Conservation (phyloP, 73 alveolate species). For the Paramecium pentaurelia region DNA sequence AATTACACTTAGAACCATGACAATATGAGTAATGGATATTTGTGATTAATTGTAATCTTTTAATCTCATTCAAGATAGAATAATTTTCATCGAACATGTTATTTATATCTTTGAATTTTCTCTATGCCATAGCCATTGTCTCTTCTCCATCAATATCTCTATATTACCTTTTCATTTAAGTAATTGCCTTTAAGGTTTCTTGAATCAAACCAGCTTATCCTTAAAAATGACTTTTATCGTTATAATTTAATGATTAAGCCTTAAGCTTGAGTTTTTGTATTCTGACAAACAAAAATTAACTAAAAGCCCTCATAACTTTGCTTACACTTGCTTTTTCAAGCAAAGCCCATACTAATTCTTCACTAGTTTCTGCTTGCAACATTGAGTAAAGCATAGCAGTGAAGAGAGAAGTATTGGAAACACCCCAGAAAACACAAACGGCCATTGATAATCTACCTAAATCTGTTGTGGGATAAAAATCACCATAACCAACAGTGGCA, state of each 20-base stretch:
- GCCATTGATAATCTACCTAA: neutral
- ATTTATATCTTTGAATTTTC: neutral
- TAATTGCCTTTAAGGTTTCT: neutral
- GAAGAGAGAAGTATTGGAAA: neutral
- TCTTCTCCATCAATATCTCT: conserved; percentile 46
- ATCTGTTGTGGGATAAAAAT: neutral
- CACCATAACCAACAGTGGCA: no score
- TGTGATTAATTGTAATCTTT: neutral
- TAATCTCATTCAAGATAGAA: neutral
- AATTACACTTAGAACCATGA: neutral
- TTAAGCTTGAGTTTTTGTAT: neutral
- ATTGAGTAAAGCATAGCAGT: neutral
- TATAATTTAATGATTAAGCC: no score
- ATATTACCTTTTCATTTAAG: neutral
- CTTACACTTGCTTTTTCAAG: neutral
- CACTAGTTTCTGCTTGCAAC: neutral
- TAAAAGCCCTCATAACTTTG: neutral
- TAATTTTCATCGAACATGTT: neutral
- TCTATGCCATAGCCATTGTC: neutral
- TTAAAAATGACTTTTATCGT: neutral
- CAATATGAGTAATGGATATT: neutral
- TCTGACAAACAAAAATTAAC: neutral
- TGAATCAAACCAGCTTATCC: neutral
- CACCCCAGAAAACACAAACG: neutral
- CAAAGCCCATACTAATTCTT: neutral